Conservation (phyloP, 352 stramenopile genomes). For the Pythium pectinolyticum region DNA sequence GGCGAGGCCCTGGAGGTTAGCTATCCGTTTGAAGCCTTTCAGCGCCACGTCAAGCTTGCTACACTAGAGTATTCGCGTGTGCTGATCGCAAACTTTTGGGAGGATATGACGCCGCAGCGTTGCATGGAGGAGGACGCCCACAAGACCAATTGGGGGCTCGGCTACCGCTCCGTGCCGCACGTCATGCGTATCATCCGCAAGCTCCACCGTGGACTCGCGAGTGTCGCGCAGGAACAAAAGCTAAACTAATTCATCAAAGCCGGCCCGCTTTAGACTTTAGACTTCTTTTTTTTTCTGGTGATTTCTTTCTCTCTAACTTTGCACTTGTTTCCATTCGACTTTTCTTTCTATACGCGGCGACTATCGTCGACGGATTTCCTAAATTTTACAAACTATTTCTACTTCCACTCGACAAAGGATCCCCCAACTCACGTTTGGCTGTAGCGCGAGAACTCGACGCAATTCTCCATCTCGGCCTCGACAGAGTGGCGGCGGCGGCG, state of each 20-base stretch:
- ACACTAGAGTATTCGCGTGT: conserved; percentile 67
- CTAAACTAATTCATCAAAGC: background rate
- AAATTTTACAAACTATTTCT: conserved; percentile 17
- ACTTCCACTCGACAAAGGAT: too few species aligned
- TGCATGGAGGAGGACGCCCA: conserved; percentile 39
- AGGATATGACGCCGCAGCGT: conserved; percentile 43
- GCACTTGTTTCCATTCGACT: background rate
- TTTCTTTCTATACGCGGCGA: background rate
- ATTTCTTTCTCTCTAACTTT: background rate
- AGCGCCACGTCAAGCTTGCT: conserved; percentile 58
- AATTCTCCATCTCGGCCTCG: conserved; percentile 36
- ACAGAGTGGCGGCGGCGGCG: conserved; percentile 19
- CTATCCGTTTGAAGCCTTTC: conserved; percentile 55
- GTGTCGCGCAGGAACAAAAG: conserved; percentile 38
- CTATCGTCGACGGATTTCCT: conserved; percentile 1
- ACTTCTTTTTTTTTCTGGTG: background rate
- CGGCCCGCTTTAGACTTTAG: background rate
- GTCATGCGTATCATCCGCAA: conserved; percentile 57
- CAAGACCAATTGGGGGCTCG: conserved; percentile 69
- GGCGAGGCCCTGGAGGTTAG: background rate
- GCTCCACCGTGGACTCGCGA: conserved; percentile 37
- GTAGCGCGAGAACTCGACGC: conserved; percentile 55
- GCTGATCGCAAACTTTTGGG: conserved; percentile 67
- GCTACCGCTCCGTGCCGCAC: conserved; percentile 64
- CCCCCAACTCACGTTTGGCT: conserved; percentile 42